These are phyloP conservation scores for Perkinsus olseni DNA, from an alignment of 169 alveolate species.

Conservation along the genomic window DNA sequence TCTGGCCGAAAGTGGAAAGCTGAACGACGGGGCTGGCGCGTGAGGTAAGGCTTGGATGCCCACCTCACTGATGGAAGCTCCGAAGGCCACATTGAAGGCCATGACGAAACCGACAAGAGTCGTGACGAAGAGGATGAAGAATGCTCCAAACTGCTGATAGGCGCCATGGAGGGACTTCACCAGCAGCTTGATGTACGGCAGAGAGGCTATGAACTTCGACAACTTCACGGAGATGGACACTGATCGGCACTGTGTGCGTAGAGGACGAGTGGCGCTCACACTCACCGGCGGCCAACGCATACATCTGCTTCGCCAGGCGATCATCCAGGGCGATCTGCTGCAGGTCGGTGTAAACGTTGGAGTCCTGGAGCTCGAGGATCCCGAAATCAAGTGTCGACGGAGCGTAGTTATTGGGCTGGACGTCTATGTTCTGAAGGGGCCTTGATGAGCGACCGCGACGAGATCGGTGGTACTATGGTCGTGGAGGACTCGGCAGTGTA, in stretches of 20 bases:
- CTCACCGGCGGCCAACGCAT: not conserved
- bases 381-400: not conserved
- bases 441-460: not conserved
- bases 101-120: not conserved
- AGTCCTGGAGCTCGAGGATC: not conserved
- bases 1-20: not conserved
- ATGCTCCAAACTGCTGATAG: not conserved
- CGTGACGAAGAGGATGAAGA: not conserved
- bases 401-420: not conserved
- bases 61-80: not conserved
- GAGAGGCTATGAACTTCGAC: not conserved
- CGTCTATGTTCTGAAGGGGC: not conserved
- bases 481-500: not conserved
- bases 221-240: not conserved
- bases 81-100: not conserved
- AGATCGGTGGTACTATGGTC: not conserved
- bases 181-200: not conserved
- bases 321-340: not conserved
- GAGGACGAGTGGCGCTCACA: not conserved
- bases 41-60: not conserved
- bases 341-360: not conserved
- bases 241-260: not conserved
- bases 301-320: not conserved
- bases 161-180: not conserved
- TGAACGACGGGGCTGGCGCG: not conserved